Evolutionary conservation across 345 rosid genomes (phyloP).

Genomic region (Arabidopsis suecica): DNA sequence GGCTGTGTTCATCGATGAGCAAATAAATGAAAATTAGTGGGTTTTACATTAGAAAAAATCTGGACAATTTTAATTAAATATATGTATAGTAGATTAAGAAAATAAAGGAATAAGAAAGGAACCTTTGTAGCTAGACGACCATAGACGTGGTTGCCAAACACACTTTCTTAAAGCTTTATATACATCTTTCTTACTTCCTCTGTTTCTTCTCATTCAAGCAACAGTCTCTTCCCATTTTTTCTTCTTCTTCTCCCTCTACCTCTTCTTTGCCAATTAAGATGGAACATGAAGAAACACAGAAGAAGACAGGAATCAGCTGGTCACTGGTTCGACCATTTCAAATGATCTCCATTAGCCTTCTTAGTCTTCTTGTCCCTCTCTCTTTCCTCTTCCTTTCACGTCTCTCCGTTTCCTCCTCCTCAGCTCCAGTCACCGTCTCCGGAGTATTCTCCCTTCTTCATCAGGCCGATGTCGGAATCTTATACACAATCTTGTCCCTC

Average conservation of each 20-base stretch:
- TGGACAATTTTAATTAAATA: neutral
- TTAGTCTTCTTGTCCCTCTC: constrained; percentile 68
- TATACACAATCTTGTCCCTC: constrained; percentile 54
- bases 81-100: neutral
- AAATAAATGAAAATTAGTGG: constrained; percentile 5
- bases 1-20: constrained; percentile 25
- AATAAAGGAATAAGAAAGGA: neutral
- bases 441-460: constrained; percentile 16
- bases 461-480: constrained; percentile 38
- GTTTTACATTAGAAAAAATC: neutral
- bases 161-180: constrained; percentile 27
- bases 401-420: constrained; percentile 52
- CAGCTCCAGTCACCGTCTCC: constrained; percentile 37
- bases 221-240: constrained; percentile 21
- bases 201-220: constrained; percentile 42
- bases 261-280: constrained; percentile 28
- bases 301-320: constrained; percentile 29
- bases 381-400: constrained; percentile 70
- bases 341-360: constrained; percentile 55
- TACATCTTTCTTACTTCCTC: constrained; percentile 10
- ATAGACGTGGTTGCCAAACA: constrained; percentile 48
- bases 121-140: constrained; percentile 25
- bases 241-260: neutral
- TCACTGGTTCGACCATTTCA: constrained; percentile 48
- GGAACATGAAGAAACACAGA: constrained; percentile 39